phyloP scores from a whole-genome alignment of 1,284 basidiomycete genomes.

The Ganoderma sp. region DNA sequence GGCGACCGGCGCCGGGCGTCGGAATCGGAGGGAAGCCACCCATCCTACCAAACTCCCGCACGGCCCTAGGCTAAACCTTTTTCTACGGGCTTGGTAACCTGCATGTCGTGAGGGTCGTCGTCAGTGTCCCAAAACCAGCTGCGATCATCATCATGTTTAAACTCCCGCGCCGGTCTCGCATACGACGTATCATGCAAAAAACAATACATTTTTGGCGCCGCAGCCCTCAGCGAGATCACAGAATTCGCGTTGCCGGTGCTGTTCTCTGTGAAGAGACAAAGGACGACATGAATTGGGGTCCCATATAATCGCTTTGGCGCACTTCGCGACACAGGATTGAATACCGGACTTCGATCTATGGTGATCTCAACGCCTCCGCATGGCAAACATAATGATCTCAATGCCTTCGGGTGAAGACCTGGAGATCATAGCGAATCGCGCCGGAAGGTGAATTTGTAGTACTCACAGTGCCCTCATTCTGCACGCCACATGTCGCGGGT shows the following conservation, averaged over 20 bases:
- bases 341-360: background rate
- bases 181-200: background rate
- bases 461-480: background rate
- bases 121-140: background rate
- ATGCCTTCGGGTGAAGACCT: background rate
- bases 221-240: background rate
- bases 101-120: background rate
- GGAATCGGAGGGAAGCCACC: background rate
- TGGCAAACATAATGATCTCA: background rate
- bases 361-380: background rate
- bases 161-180: background rate
- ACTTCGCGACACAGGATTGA: background rate
- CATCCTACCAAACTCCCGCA: background rate
- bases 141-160: slow-evolving; percentile 4
- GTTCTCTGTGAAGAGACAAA: slow-evolving; percentile 1
- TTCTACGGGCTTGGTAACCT: slow-evolving; percentile 1
- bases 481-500: background rate
- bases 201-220: background rate
- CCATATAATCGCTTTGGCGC: background rate
- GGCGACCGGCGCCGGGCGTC: background rate
- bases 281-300: background rate
- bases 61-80: slow-evolving; percentile 3
- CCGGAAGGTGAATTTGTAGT: background rate
- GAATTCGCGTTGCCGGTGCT: background rate
- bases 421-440: background rate